phyloP scores from a whole-genome alignment of 164 flowering plant species.

The Sedum album region DNA sequence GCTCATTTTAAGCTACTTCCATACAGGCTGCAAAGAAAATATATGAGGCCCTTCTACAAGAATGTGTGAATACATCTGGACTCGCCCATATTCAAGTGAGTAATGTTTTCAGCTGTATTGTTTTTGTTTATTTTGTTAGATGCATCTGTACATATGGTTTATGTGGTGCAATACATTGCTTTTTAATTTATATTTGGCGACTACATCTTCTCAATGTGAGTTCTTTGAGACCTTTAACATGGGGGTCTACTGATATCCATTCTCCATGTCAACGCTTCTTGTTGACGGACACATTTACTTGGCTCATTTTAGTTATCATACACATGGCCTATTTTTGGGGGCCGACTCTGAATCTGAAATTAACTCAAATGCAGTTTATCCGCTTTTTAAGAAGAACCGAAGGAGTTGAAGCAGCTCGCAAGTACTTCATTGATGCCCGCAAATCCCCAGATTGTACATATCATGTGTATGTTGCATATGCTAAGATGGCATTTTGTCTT shows the following conservation, averaged over 20 bases:
- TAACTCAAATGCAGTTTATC: slow-evolving; percentile 45
- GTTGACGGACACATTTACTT: not conserved
- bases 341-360: not conserved
- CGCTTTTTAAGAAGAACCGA: slow-evolving; percentile 90
- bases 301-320: not conserved
- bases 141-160: not conserved
- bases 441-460: slow-evolving; percentile 84
- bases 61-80: slow-evolving; percentile 52
- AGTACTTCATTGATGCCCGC: slow-evolving; percentile 85
- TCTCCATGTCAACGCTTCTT: not conserved
- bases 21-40: slow-evolving; percentile 81
- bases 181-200: not conserved
- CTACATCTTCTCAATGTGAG: not conserved
- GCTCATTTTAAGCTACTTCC: slow-evolving; percentile 13
- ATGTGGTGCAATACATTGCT: not conserved
- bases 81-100: slow-evolving; percentile 88
- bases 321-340: not conserved
- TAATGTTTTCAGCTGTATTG: not conserved
- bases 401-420: slow-evolving; percentile 95
- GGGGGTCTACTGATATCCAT: not conserved
- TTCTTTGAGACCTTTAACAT: not conserved
- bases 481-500: slow-evolving; percentile 94
- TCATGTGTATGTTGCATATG: slow-evolving; percentile 93
- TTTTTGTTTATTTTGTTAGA: not conserved
- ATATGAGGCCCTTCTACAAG: slow-evolving; percentile 75